These are phyloP conservation scores for Geotrichum restrictum DNA, from an alignment of 1,139 yeast genomes.

Conservation along the genomic window DNA sequence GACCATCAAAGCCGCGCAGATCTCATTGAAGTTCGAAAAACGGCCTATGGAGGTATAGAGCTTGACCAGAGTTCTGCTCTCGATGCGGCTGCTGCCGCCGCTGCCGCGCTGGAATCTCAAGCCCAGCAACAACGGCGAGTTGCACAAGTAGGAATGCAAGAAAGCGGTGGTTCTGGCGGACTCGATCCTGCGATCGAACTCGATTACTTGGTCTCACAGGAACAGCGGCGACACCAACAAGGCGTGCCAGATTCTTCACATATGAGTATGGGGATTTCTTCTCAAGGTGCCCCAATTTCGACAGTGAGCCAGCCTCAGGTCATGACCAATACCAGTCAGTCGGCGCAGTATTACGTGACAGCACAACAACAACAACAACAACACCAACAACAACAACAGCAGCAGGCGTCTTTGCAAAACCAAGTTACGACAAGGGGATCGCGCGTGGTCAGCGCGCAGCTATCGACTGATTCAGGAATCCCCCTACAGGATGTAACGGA, in stretches of 20 bases:
- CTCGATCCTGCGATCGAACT: slow-evolving; percentile 1
- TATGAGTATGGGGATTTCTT: not conserved
- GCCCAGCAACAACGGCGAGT: not conserved
- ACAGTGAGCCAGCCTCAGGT: not conserved
- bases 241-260: not conserved
- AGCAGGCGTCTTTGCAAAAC: not conserved
- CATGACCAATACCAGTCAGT: not conserved
- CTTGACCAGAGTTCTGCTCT: not conserved
- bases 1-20: not conserved
- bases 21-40: not conserved
- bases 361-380: not conserved
- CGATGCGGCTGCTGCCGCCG: too few relatives aligned
- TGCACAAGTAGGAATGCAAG: slow-evolving; percentile 3
- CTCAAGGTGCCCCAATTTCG: not conserved
- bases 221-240: slow-evolving; percentile 1
- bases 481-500: slow-evolving; percentile 3
- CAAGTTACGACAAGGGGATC: not conserved
- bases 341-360: not conserved
- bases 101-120: not conserved
- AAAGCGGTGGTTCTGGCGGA: too few relatives aligned
- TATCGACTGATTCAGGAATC: slow-evolving; percentile 2
- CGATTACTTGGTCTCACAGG: slow-evolving; percentile 1
- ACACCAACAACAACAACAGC: too few relatives aligned
- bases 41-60: not conserved
- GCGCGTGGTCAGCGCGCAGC: not conserved